Conservation (phyloP, 2,329 filamentous ascomycete species). For the Aspergillus tubingensis region DNA sequence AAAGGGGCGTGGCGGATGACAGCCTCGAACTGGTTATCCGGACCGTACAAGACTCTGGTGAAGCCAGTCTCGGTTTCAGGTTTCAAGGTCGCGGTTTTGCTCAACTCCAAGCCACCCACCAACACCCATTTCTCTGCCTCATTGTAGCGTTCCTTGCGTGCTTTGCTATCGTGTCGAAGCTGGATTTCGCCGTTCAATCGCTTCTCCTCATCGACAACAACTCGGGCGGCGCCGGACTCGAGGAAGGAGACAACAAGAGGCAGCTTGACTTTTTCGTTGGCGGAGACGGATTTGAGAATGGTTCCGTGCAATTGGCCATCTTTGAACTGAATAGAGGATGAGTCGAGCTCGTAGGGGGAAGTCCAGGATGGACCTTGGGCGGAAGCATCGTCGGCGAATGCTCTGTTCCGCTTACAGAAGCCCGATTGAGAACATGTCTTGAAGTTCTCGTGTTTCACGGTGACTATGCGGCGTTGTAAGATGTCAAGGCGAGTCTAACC, state of each 20-base stretch:
- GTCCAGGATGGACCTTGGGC: constrained; percentile 68
- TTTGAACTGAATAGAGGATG: constrained; percentile 72
- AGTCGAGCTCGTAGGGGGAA: constrained; percentile 76
- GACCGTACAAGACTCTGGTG: constrained; percentile 76
- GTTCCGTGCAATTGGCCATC: constrained; percentile 77
- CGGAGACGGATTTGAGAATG: constrained; percentile 76
- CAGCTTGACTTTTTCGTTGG: constrained; percentile 70
- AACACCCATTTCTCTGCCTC: constrained; percentile 85
- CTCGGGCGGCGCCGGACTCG: constrained; percentile 81
- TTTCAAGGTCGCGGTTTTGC: constrained; percentile 69
- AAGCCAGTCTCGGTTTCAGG: constrained; percentile 67
- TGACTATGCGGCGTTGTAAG: constrained; percentile 53
- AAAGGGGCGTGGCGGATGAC: constrained; percentile 83
- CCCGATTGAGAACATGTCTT: constrained; percentile 95
- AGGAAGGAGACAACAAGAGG: constrained; percentile 87
- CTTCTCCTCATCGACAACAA: constrained; percentile 89
- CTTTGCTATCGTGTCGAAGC: constrained; percentile 78
- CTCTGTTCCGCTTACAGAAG: constrained; percentile 94
- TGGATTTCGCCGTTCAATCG: constrained; percentile 86
- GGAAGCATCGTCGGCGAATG: constrained; percentile 76
- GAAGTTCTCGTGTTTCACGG: constrained; percentile 95
- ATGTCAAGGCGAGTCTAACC: neutral
- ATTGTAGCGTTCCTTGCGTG: constrained; percentile 90
- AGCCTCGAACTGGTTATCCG: constrained; percentile 73
- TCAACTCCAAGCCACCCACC: constrained; percentile 74